Conservation (phyloP, 1,284 basidiomycete genomes). For the Naganishia sp. region DNA sequence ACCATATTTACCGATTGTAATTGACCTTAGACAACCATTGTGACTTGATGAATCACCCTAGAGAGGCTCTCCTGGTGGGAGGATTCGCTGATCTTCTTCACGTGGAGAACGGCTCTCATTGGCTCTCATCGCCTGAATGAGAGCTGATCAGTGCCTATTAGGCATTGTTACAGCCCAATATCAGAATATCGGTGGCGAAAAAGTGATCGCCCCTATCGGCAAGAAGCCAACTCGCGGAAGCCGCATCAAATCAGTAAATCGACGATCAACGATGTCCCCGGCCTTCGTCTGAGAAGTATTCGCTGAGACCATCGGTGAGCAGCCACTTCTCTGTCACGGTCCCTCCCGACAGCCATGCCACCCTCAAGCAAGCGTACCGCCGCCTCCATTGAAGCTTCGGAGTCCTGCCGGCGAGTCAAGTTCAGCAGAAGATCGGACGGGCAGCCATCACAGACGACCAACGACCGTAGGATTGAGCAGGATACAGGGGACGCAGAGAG, state of each 20-base stretch:
- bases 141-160: too few relatives aligned
- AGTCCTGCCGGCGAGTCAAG: slow-evolving; percentile 10
- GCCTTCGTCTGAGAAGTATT: too few relatives aligned
- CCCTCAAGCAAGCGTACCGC: slow-evolving; percentile 9
- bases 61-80: not conserved
- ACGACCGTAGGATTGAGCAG: not conserved
- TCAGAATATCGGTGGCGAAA: slow-evolving; percentile 3
- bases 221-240: not conserved
- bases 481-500: not conserved
- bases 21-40: slow-evolving; percentile 6
- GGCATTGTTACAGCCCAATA: too few relatives aligned
- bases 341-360: not conserved
- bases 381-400: slow-evolving; percentile 1
- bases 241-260: too few relatives aligned
- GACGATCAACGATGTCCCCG: too few relatives aligned
- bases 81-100: not conserved
- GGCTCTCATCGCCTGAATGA: too few relatives aligned
- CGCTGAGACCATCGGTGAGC: too few relatives aligned
- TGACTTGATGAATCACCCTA: slow-evolving; percentile 5
- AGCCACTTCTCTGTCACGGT: not conserved
- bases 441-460: not conserved
- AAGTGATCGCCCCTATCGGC: slow-evolving; percentile 16
- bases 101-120: too few relatives aligned
- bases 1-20: slow-evolving; percentile 15
- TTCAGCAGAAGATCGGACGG: slow-evolving; percentile 1